phyloP scores from a whole-genome alignment of 2,329 filamentous ascomycete genomes.

The Cadophora sp. region DNA sequence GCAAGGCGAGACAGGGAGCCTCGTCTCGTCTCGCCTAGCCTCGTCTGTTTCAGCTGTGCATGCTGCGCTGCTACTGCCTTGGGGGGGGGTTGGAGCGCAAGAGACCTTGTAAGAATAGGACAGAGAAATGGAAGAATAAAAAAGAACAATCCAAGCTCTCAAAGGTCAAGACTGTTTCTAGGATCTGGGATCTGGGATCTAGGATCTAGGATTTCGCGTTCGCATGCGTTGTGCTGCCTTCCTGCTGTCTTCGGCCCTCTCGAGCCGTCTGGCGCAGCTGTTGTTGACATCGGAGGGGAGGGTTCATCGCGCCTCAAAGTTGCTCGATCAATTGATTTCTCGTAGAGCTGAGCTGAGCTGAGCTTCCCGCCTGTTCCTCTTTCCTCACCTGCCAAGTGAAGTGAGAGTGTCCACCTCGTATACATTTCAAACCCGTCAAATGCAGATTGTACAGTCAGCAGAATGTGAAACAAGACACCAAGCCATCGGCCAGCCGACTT shows the following conservation, averaged over 20 bases:
- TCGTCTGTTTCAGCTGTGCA: constrained; percentile 13
- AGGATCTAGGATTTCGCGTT: neutral
- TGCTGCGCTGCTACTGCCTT: neutral
- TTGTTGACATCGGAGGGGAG: no score
- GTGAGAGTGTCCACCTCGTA: constrained; percentile 6
- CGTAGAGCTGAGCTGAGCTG: neutral
- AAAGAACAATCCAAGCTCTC: neutral
- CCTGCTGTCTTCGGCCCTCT: neutral
- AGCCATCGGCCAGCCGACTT: neutral
- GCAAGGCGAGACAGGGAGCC: neutral
- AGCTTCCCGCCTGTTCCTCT: neutral
- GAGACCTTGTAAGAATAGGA: constrained; percentile 10
- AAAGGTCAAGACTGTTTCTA: neutral
- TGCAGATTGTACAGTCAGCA: constrained; percentile 1
- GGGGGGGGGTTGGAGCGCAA: neutral
- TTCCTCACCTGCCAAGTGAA: neutral
- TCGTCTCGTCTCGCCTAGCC: constrained; percentile 15
- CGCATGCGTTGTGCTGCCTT: neutral
- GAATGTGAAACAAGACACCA: neutral
- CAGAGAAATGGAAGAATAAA: neutral
- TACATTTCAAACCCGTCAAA: neutral
- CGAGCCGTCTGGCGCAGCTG: neutral
- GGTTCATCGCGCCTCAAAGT: no score
- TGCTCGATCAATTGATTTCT: neutral
- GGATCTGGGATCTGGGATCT: neutral